A percentile compares a stretch with the other conserved stretches of the same genome.
These are phyloP conservation scores for Mycosphaerelloides madeirae DNA, from an alignment of 2,329 filamentous ascomycete genomes.

Conservation along the genomic window DNA sequence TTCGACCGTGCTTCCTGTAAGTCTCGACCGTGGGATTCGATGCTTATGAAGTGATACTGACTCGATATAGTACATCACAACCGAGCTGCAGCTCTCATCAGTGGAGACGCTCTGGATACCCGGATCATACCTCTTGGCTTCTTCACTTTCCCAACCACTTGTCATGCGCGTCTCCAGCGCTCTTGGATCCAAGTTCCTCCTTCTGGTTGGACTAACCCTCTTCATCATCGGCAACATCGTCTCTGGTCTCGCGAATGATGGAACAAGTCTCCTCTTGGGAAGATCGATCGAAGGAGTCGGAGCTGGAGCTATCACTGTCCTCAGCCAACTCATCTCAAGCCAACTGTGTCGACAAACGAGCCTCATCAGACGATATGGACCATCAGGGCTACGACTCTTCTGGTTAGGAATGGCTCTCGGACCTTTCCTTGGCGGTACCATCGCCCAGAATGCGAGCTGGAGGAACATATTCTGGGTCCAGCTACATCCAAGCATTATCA, in stretches of 20 bases:
- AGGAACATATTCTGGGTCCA: conserved; percentile 64
- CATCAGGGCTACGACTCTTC: conserved; percentile 44
- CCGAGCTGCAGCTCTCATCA: conserved; percentile 4
- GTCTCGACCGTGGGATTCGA: not conserved
- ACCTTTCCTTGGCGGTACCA: conserved; percentile 48
- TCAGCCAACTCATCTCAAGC: conserved; percentile 43
- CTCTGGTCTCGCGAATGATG: conserved; percentile 18
- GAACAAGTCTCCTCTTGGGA: conserved; percentile 30
- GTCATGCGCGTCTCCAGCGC: conserved; percentile 38
- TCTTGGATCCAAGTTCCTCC: conserved; percentile 38
- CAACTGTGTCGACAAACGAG: conserved; percentile 46
- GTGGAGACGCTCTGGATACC: conserved; percentile 36
- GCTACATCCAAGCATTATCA: conserved; percentile 49
- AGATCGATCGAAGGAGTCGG: conserved; percentile 38
- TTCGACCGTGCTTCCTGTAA: conserved; percentile 12
- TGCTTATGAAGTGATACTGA: no score
- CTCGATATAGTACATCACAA: conserved; percentile 8
- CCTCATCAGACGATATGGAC: conserved; percentile 18
- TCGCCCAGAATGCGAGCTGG: conserved; percentile 52
- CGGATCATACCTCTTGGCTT: conserved; percentile 38
- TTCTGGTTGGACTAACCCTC: conserved; percentile 33
- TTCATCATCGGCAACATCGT: conserved; percentile 37
- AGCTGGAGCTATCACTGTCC: conserved; percentile 37
- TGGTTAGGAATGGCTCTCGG: conserved; percentile 53
- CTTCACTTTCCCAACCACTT: conserved; percentile 38